phyloP scores from a whole-genome alignment of 2,329 filamentous ascomycete genomes.

The Ascochyta lentis region DNA sequence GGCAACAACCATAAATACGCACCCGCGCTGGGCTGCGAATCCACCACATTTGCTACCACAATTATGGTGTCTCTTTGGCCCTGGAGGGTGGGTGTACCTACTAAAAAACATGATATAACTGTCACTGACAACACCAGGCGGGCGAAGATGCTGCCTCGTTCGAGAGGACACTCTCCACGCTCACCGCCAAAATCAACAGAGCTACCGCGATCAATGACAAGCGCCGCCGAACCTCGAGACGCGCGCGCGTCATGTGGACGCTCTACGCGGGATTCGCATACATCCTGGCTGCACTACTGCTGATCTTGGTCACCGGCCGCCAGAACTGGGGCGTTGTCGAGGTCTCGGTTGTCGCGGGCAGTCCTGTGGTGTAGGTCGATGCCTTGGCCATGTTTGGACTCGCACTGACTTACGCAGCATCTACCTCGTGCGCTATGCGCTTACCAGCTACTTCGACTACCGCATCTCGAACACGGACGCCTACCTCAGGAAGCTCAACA shows the following conservation, averaged over 20 bases:
- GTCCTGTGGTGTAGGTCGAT: conserved; percentile 72
- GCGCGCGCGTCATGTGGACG: conserved; percentile 84
- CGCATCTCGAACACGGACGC: conserved; percentile 73
- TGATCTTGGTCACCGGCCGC: conserved; percentile 84
- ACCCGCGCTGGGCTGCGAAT: conserved; percentile 34
- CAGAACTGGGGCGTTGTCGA: conserved; percentile 77
- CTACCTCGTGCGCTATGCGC: conserved; percentile 71
- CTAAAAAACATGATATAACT: too few relatives aligned
- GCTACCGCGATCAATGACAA: conserved; percentile 76
- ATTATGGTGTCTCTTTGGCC: conserved; percentile 85
- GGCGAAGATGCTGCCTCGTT: conserved; percentile 87
- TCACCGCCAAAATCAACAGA: conserved; percentile 82
- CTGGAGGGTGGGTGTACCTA: conserved; percentile 49
- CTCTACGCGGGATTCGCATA: conserved; percentile 92
- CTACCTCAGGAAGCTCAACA: conserved; percentile 75
- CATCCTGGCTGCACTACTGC: conserved; percentile 81
- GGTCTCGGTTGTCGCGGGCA: conserved; percentile 78
- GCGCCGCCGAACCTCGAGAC: conserved; percentile 73
- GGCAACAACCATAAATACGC: conserved; percentile 31
- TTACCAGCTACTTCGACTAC: conserved; percentile 79
- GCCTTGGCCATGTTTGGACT: neutral
- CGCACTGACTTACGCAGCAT: conserved; percentile 65
- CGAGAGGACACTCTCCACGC: conserved; percentile 83
- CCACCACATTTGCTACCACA: conserved; percentile 33
- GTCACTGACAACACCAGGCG: conserved; percentile 59